Conservation (phyloP, 2,329 filamentous ascomycete species). For the Verticillium isaacii region DNA sequence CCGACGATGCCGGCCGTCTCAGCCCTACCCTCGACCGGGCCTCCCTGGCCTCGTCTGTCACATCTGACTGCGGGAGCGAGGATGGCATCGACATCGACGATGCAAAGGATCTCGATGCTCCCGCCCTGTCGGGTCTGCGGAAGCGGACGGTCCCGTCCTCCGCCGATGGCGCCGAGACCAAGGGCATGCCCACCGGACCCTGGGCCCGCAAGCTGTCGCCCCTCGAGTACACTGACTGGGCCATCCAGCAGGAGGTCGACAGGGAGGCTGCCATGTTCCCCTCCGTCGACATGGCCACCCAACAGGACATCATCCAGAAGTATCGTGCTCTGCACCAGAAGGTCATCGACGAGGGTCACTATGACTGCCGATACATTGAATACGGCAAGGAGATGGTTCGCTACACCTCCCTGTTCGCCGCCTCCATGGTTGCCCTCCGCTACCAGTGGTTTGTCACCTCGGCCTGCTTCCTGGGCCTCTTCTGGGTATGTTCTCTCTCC, state of each 20-base stretch:
- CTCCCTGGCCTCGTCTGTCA: constrained; percentile 10
- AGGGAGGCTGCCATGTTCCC: constrained; percentile 38
- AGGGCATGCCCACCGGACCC: neutral
- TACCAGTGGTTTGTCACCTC: constrained; percentile 53
- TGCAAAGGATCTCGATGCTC: constrained; percentile 6
- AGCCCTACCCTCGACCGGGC: constrained; percentile 1
- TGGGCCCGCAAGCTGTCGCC: constrained; percentile 5
- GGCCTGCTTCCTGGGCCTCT: constrained; percentile 54
- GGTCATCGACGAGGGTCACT: constrained; percentile 50
- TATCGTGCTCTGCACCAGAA: constrained; percentile 53
- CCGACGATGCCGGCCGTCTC: neutral
- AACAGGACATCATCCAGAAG: constrained; percentile 48
- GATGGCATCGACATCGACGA: constrained; percentile 1
- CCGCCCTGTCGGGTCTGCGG: neutral
- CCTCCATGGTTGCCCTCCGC: constrained; percentile 40
- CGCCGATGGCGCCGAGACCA: neutral
- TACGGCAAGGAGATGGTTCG: constrained; percentile 56
- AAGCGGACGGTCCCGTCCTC: constrained; percentile 1
- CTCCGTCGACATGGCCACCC: constrained; percentile 47
- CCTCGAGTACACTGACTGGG: constrained; percentile 28
- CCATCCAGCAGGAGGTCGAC: constrained; percentile 29
- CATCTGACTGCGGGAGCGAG: constrained; percentile 5
- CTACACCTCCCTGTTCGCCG: constrained; percentile 44
- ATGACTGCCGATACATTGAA: constrained; percentile 52
- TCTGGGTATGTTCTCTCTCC: constrained; percentile 43